phyloP scores from a whole-genome alignment of 2,329 filamentous ascomycete genomes.

The Penicillium sp. region DNA sequence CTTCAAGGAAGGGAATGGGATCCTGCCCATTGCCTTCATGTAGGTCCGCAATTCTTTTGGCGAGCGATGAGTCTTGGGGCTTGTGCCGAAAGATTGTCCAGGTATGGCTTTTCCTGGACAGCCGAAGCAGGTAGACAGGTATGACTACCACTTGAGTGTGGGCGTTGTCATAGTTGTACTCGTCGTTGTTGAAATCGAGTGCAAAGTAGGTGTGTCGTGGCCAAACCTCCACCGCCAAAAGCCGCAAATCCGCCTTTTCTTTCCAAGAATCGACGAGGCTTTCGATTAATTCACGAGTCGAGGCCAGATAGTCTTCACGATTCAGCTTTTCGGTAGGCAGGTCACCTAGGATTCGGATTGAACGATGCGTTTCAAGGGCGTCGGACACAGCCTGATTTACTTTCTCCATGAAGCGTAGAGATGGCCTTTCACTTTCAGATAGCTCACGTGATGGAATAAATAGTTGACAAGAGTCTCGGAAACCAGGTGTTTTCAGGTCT shows the following conservation, averaged over 20 bases:
- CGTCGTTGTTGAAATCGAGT: neutral
- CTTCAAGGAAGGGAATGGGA: conserved; percentile 2
- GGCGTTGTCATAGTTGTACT: conserved; percentile 2
- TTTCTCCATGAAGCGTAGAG: neutral
- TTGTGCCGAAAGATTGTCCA: conserved; percentile 2
- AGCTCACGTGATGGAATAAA: too few species aligned
- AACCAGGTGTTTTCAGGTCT: too few species aligned
- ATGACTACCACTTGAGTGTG: conserved; percentile 1
- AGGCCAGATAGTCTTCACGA: neutral
- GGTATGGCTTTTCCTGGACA: neutral
- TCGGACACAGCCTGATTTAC: neutral
- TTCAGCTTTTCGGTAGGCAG: neutral
- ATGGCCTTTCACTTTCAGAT: too few species aligned
- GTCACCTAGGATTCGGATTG: conserved; percentile 2
- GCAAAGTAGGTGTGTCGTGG: neutral
- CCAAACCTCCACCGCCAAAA: neutral
- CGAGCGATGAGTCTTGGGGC: neutral
- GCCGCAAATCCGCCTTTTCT: neutral
- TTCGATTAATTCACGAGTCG: neutral
- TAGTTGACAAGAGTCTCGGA: too few species aligned
- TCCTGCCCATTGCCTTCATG: conserved; percentile 3
- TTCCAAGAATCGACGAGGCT: neutral
- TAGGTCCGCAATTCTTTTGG: conserved; percentile 1
- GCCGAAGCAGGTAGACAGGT: conserved; percentile 3
- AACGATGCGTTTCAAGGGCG: neutral